Evolutionary conservation across 2,329 filamentous ascomycete genomes (phyloP).

Genomic region (Arthrobotrys megalospora): DNA sequence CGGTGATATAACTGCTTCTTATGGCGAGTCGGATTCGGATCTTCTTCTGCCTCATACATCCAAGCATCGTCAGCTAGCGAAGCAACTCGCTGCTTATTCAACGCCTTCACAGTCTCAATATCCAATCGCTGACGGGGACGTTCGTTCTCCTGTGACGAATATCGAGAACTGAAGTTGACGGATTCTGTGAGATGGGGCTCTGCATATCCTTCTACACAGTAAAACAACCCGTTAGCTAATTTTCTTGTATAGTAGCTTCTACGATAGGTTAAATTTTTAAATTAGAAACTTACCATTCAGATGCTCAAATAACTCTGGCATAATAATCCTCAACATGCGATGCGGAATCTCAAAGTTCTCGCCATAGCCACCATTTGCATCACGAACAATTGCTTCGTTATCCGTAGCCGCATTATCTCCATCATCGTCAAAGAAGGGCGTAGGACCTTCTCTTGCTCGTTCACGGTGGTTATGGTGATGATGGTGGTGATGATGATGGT

Average conservation of each 20-base stretch:
- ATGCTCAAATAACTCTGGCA: conserved; percentile 60
- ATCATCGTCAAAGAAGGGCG: conserved; percentile 54
- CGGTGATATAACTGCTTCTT: conserved; percentile 49
- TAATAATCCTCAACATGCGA: conserved; percentile 55
- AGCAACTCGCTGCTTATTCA: conserved; percentile 75
- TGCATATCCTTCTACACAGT: conserved; percentile 35
- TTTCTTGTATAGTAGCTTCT: neutral
- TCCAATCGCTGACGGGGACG: conserved; percentile 76
- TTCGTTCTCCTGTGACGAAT: conserved; percentile 76
- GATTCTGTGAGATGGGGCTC: conserved; percentile 51
- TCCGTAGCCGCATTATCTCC: conserved; percentile 37
- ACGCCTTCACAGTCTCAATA: conserved; percentile 68
- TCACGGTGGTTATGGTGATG: conserved; percentile 35
- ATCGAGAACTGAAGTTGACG: conserved; percentile 54
- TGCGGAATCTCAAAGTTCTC: conserved; percentile 66
- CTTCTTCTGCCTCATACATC: conserved; percentile 85
- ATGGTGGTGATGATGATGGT: conserved; percentile 37
- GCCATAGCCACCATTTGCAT: conserved; percentile 53
- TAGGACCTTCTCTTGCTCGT: conserved; percentile 41
- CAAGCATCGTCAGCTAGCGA: conserved; percentile 86
- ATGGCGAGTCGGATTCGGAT: conserved; percentile 63
- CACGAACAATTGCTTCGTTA: conserved; percentile 54
- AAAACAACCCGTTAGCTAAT: conserved; percentile 34
- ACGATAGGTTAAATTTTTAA: no score
- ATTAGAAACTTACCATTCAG: conserved; percentile 40